A percentile compares a stretch with the other conserved stretches of the same genome.
phyloP scores from a whole-genome alignment of 148 eudicot species.

The Persicaria tinctoria region DNA sequence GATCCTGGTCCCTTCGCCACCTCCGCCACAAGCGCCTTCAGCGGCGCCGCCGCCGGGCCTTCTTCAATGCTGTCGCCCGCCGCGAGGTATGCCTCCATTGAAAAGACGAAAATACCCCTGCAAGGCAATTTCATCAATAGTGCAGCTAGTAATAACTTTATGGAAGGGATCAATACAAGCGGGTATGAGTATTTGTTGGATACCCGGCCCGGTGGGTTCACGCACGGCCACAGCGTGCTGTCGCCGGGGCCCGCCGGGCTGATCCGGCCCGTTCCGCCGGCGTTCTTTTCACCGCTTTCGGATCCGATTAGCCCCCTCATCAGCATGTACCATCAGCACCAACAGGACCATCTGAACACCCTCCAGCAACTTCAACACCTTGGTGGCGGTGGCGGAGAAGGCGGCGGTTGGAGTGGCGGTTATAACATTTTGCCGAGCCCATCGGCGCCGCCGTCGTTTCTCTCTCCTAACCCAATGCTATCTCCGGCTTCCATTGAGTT shows the following conservation, averaged over 20 bases:
- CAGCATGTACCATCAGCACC: constrained; percentile 5
- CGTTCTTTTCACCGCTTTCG: background rate
- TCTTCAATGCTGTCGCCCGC: background rate
- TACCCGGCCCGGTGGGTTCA: constrained; percentile 1
- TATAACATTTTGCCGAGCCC: background rate
- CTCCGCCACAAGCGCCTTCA: background rate
- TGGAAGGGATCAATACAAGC: background rate
- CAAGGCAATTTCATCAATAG: background rate
- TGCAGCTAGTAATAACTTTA: background rate
- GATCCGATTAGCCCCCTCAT: background rate
- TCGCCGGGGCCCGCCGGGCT: constrained; percentile 4
- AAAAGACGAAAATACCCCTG: background rate
- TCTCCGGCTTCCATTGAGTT: constrained; percentile 7
- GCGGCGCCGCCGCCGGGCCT: background rate
- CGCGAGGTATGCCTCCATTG: background rate
- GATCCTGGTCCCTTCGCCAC: constrained; percentile 22
- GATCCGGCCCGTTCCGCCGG: background rate
- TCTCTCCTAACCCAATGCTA: background rate
- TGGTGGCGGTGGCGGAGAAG: background rate
- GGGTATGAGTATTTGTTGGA: background rate
- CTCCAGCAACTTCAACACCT: background rate
- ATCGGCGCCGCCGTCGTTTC: background rate
- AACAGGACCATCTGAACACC: background rate
- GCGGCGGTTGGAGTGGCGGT: no score
- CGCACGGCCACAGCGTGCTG: background rate